A percentile compares a stretch with the other conserved stretches of the same genome.
Conservation (phyloP, 768 basidiomycete genomes). For the Mycena filopes region DNA sequence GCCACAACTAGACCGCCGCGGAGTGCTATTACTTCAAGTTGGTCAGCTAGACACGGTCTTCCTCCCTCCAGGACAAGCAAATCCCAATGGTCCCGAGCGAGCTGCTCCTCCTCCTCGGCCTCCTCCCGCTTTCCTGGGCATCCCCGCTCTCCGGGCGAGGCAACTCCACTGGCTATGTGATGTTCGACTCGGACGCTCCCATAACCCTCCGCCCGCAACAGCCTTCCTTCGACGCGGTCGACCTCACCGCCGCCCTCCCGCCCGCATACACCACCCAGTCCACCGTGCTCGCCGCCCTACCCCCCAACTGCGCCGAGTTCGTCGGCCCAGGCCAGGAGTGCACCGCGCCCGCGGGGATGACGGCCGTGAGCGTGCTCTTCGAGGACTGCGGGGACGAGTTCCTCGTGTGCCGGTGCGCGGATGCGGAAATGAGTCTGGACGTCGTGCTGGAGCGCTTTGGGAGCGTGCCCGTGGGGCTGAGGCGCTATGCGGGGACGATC, state of each 20-base stretch:
- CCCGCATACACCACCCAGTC: constrained; percentile 28
- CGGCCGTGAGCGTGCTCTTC: constrained; percentile 40
- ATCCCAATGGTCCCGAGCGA: not conserved
- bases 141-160: not conserved
- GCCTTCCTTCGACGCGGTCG: not conserved
- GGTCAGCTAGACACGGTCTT: no score
- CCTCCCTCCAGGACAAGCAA: no score
- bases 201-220: not conserved
- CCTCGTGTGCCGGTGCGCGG: constrained; percentile 42
- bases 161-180: no score
- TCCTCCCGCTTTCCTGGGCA: not conserved
- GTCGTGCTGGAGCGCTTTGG: constrained; percentile 40
- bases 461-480: constrained; percentile 44
- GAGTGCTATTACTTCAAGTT: no score
- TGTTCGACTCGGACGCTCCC: not conserved
- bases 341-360: constrained; percentile 34
- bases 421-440: constrained; percentile 41
- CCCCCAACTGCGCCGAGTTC: constrained; percentile 31
- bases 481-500: constrained; percentile 42
- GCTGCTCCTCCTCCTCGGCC: not conserved
- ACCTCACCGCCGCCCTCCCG: constrained; percentile 3
- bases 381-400: constrained; percentile 42
- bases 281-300: constrained; percentile 15
- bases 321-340: constrained; percentile 34
- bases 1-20: no score